Percentiles rank a stretch among this genome's conserved stretches.
phyloP scores from a whole-genome alignment of 768 basidiomycete species.

The Daedaleopsis sinensis region DNA sequence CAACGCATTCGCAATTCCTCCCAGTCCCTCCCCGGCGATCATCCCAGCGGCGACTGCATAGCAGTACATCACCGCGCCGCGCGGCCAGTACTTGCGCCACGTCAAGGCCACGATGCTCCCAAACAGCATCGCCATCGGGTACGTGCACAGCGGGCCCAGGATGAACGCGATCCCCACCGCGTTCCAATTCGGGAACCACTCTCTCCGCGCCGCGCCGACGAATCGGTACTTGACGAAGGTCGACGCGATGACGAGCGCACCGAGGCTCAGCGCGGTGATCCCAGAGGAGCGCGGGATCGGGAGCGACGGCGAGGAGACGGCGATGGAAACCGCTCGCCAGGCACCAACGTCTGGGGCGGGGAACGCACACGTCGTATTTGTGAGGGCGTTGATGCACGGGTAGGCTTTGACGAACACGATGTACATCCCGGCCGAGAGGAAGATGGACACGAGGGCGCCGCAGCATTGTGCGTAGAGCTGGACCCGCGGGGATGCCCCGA shows the following conservation, averaged over 20 bases:
- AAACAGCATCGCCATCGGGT: slow-evolving; percentile 27
- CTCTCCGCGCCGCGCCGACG: slow-evolving; percentile 11
- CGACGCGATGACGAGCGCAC: slow-evolving; percentile 13
- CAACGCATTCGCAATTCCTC: slow-evolving; percentile 37
- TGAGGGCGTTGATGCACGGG: slow-evolving; percentile 28
- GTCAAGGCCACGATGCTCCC: slow-evolving; percentile 20
- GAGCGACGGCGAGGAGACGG: slow-evolving; percentile 19
- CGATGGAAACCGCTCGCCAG: slow-evolving; percentile 26
- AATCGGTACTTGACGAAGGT: slow-evolving; percentile 22
- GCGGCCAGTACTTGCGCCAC: slow-evolving; percentile 18
- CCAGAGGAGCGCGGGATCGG: slow-evolving; percentile 26
- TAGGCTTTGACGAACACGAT: slow-evolving; percentile 26
- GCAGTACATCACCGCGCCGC: slow-evolving; percentile 28
- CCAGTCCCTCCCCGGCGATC: slow-evolving; percentile 44
- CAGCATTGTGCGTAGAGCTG: slow-evolving; percentile 29
- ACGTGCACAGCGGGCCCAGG: slow-evolving; percentile 23
- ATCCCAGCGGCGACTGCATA: slow-evolving; percentile 43
- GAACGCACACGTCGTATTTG: slow-evolving; percentile 23
- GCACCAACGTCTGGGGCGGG: slow-evolving; percentile 26
- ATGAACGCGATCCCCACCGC: slow-evolving; percentile 28
- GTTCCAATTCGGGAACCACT: slow-evolving; percentile 27
- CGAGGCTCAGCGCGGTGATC: slow-evolving; percentile 20
- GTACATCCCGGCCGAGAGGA: slow-evolving; percentile 28
- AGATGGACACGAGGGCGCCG: slow-evolving; percentile 31
- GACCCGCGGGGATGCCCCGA: slow-evolving; percentile 28